Percentiles rank a stretch among this genome's conserved stretches.
phyloP scores from a whole-genome alignment of 2,329 filamentous ascomycete species.

The Colletotrichum lupini region DNA sequence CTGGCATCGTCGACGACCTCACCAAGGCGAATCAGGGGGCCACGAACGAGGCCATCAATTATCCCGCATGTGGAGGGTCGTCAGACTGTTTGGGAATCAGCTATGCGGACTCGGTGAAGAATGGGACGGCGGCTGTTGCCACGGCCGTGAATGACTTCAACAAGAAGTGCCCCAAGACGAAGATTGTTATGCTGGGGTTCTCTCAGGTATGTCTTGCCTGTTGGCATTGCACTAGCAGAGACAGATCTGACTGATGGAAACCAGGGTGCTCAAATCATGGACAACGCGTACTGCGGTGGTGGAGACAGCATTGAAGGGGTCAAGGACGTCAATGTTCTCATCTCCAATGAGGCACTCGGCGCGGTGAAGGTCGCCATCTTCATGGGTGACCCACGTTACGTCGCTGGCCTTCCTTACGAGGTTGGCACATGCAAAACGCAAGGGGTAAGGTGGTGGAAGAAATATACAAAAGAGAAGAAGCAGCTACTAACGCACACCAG shows the following conservation, averaged over 20 bases:
- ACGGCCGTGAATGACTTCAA: constrained; percentile 69
- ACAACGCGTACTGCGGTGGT: constrained; percentile 73
- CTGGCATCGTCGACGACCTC: constrained; percentile 62
- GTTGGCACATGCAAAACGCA: constrained; percentile 68
- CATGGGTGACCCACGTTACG: constrained; percentile 72
- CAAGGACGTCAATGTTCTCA: constrained; percentile 53
- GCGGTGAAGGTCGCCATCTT: constrained; percentile 73
- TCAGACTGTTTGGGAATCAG: constrained; percentile 66
- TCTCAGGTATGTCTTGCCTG: constrained; percentile 59
- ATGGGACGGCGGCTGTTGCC: constrained; percentile 69
- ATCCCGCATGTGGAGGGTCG: constrained; percentile 73
- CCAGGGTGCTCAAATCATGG: constrained; percentile 71
- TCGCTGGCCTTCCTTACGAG: constrained; percentile 65
- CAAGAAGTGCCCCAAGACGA: constrained; percentile 63
- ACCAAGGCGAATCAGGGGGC: constrained; percentile 58
- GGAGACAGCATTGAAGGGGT: constrained; percentile 58
- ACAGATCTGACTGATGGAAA: neutral
- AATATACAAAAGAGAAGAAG: too few relatives aligned
- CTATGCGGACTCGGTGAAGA: constrained; percentile 68
- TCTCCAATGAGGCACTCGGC: constrained; percentile 58
- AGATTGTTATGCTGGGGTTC: constrained; percentile 71
- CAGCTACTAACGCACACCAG: constrained; percentile 43
- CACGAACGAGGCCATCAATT: constrained; percentile 65
- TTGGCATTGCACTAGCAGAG: neutral
- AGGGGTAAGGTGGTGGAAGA: constrained; percentile 58